phyloP scores from a whole-genome alignment of 2,329 filamentous ascomycete species.

The Aspergillus tubingensis region DNA sequence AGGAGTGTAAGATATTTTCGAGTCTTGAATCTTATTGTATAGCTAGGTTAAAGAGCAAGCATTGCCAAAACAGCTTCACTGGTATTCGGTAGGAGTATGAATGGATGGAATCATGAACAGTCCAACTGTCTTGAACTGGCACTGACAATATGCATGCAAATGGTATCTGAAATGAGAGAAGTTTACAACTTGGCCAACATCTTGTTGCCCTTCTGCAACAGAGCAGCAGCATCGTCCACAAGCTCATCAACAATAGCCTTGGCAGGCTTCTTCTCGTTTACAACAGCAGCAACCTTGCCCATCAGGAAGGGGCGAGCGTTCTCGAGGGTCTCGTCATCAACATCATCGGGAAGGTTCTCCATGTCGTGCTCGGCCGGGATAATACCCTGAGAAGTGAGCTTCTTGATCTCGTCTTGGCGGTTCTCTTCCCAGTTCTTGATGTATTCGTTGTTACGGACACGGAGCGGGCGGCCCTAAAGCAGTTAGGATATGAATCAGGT shows the following conservation, averaged over 20 bases:
- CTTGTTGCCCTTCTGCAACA: slow-evolving; percentile 68
- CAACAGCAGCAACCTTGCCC: slow-evolving; percentile 94
- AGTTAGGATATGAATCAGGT: slow-evolving; percentile 19
- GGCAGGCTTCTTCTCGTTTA: slow-evolving; percentile 87
- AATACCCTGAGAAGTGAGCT: slow-evolving; percentile 82
- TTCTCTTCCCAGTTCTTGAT: slow-evolving; percentile 97
- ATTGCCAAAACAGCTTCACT: no score
- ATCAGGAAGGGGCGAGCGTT: slow-evolving; percentile 90
- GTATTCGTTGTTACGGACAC: slow-evolving; percentile 90
- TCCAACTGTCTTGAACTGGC: not conserved
- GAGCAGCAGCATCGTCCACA: slow-evolving; percentile 74
- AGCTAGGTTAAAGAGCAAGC: no score
- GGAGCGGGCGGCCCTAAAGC: slow-evolving; percentile 74
- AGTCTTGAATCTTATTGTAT: no score
- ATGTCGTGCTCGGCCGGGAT: slow-evolving; percentile 95
- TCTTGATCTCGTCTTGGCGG: slow-evolving; percentile 84
- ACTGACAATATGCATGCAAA: not conserved
- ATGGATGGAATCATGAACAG: not conserved
- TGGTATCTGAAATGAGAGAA: slow-evolving; percentile 12
- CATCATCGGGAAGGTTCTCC: slow-evolving; percentile 72
- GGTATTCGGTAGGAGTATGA: no score
- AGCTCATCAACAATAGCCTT: slow-evolving; percentile 95
- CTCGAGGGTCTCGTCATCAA: slow-evolving; percentile 85
- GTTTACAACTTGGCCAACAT: slow-evolving; percentile 69
- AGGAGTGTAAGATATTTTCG: no score